Conservation (phyloP, 2,329 filamentous ascomycete species). For the Venturia carpophila region DNA sequence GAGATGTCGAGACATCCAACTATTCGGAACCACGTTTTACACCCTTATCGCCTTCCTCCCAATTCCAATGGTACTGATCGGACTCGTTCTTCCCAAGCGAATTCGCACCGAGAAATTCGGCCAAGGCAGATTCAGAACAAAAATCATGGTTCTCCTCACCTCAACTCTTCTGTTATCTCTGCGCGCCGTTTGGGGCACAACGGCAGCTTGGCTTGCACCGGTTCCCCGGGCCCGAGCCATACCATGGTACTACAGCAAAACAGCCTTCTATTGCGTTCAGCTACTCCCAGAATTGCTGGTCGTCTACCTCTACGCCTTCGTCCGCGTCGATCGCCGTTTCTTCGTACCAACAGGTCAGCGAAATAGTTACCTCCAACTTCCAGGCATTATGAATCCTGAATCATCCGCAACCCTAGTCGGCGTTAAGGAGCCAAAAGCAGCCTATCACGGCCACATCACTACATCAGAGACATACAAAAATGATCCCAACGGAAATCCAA, state of each 20-base stretch:
- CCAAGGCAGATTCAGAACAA: constrained; percentile 56
- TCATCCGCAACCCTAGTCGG: neutral
- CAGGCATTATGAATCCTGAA: neutral
- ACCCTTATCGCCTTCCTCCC: constrained; percentile 61
- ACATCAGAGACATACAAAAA: neutral
- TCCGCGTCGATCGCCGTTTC: constrained; percentile 68
- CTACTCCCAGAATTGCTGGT: constrained; percentile 66
- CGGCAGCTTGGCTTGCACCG: constrained; percentile 45
- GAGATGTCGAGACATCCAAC: constrained; percentile 55
- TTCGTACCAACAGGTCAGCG: constrained; percentile 61
- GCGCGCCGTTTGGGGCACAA: constrained; percentile 62
- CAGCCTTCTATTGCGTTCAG: constrained; percentile 73
- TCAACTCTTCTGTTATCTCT: constrained; percentile 54
- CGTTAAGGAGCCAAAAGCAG: neutral
- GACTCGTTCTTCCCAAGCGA: constrained; percentile 41
- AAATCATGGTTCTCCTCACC: constrained; percentile 56
- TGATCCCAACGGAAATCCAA: neutral
- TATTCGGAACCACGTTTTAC: constrained; percentile 55
- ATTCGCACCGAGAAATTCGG: constrained; percentile 54
- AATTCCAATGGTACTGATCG: constrained; percentile 46
- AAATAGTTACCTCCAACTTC: constrained; percentile 29
- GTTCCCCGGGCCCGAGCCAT: constrained; percentile 43
- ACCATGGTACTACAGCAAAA: constrained; percentile 63
- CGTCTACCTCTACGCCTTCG: constrained; percentile 56
- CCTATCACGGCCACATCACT: neutral